Base-by-base conservation (phyloP, 345 rosid species). In the Euphorbia peplus region DNA sequence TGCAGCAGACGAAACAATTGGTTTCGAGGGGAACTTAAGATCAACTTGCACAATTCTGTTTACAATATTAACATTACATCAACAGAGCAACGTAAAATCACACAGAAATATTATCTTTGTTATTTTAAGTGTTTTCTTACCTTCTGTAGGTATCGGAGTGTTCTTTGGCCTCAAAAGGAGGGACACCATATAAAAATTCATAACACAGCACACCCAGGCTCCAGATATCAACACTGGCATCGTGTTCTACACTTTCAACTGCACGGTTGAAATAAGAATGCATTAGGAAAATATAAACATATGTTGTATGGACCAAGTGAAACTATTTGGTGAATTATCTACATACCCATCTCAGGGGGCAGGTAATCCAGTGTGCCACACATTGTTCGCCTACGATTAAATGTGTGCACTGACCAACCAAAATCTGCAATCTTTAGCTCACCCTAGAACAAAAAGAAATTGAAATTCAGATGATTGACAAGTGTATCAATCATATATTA, bases 371-470 rank as follows among this genome's bases (percentile, higher is more conserved):
- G 75, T 54, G 99, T 92, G 54, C 99, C 98, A 11, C 99, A 95
- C 98, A 95, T 95, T 24, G 99, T 95, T 57, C 87, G 78, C 77
- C 99, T 88, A n/a, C 96, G 90, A 75, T 90, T 92, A 77, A 95
- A 92, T 29, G 98, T 95, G 80, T 95, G 98, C 22, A 95, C 99
- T 0, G 99, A 95, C 99, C 98, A 95, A 64, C 98, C 99, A 80
- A 95, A 95, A 63, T 95, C 99, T 18, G 99, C 98, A 78, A 95
- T 95, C 86, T 95, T 95, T 51, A 92, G 97, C 76, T 95, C 99
- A 61, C 99, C 99, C 99, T 92, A 82, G 68, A 6, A 64, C 18
- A 44, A 44, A 68, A 39, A 21, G 24, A 65, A 71, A 61, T 2
- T n/a, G 37, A 48, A 54, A 48, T 62, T 35, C 66, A n/a, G 25